Percentiles rank a stretch among this genome's conserved stretches.
phyloP scores from a whole-genome alignment of 805 yeast species.

The Debaryomyces castellii region DNA sequence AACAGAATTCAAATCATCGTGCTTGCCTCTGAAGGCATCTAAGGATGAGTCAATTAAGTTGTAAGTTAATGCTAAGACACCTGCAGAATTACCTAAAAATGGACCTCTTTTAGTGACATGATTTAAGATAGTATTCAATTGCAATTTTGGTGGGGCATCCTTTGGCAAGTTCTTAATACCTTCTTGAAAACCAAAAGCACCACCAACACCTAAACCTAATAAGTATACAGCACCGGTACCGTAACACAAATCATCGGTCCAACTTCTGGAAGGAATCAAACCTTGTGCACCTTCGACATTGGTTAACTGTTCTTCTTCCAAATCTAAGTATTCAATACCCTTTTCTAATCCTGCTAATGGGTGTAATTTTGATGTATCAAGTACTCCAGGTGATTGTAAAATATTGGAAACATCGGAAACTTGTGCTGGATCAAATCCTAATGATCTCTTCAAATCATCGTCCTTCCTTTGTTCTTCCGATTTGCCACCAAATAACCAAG shows the following conservation, averaged over 20 bases:
- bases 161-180: conserved; percentile 79
- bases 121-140: conserved; percentile 86
- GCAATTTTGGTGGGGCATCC: conserved; percentile 73
- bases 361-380: conserved; percentile 75
- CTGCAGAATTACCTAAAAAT: conserved; percentile 90
- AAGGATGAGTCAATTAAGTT: conserved; percentile 79
- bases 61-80: conserved; percentile 87
- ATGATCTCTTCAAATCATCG: conserved; percentile 27
- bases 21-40: conserved; percentile 82
- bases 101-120: conserved; percentile 96
- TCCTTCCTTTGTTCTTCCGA: conserved; percentile 18
- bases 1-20: conserved; percentile 80
- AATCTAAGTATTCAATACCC: conserved; percentile 85
- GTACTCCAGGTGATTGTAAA: conserved; percentile 57
- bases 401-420: conserved; percentile 63
- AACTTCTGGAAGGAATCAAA: conserved; percentile 91
- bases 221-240: conserved; percentile 96
- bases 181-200: conserved; percentile 82
- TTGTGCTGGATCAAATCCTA: conserved; percentile 66
- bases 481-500: conserved; percentile 52
- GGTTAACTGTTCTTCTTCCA: conserved; percentile 76
- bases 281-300: conserved; percentile 88
- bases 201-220: conserved; percentile 85
- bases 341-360: conserved; percentile 91
- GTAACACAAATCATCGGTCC: conserved; percentile 96